Base-by-base conservation (phyloP, 257 asterid species). In the Primulina huaijiensis region DNA sequence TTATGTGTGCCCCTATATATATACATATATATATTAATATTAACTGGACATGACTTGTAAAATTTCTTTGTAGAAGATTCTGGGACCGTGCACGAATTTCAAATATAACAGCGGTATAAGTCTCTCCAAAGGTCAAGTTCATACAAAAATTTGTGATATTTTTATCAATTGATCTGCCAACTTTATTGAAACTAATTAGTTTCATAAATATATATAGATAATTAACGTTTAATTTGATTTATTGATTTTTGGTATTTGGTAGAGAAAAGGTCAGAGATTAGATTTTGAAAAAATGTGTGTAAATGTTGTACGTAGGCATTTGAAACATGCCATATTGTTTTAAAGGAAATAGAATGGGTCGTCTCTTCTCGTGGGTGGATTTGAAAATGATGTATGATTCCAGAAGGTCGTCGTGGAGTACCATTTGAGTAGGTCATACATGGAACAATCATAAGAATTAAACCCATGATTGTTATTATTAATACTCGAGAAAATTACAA, bases 21-120 rank as follows among this genome's bases (percentile, higher is more conserved):
- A 20, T 8, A 63, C 56, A 25, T 61, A 23, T 5, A 0, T 23
- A 21, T 5, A 4, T 68, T 43, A 21, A 20, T 52, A 72, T 40
- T 11, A 40, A 0, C 25, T 64, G 7, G 34, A 46, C 56, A 67
- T 67, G 78, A 77, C 72, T 64, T 16, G 5, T 40, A 12, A 11
- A 40, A 17, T 64, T 77, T 77, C 74, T 46, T 19, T 2, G 5
- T 14, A 63, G 80, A 80, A 80, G 72, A 72, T 76, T 78, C 78
- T 73, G 23, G 65, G 58, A 8, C 6, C 6, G 21, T 46, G 7
- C 61, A 3, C 3, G 17, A 71, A 34, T 65, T 60, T 71, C 80
- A 60, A 76, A 71, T 52, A 52, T 65, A 16, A 50, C 56, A 50
- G 56, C 56, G 56, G 3, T 23, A 8, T 34, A 20, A 30, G 43